phyloP scores from a whole-genome alignment of 2,329 filamentous ascomycete species.

The Eurotiales sp. region DNA sequence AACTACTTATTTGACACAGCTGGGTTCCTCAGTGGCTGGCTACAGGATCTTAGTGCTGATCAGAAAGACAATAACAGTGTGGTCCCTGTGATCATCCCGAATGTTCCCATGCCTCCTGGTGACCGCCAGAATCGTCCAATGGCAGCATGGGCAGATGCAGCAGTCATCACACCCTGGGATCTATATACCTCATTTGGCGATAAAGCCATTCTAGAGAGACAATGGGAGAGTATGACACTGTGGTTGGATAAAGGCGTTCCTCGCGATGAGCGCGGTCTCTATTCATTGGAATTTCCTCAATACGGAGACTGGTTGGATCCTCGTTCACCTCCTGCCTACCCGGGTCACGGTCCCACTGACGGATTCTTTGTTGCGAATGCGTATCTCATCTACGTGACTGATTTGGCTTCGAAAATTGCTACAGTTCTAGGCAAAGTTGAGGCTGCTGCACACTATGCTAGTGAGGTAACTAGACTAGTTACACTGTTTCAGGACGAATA shows the following conservation, averaged over 20 bases:
- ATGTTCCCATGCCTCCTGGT: constrained; percentile 12
- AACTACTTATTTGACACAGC: constrained; percentile 53
- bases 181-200: constrained; percentile 34
- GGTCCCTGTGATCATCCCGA: constrained; percentile 31
- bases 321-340: constrained; percentile 27
- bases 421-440: neutral
- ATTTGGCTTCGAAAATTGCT: constrained; percentile 26
- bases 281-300: constrained; percentile 19
- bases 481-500: constrained; percentile 25
- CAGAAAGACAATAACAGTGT: constrained; percentile 26
- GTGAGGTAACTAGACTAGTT: constrained; percentile 14
- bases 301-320: constrained; percentile 40
- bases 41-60: constrained; percentile 44
- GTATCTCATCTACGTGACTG: constrained; percentile 31
- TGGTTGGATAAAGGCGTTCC: constrained; percentile 31
- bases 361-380: constrained; percentile 29
- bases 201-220: constrained; percentile 29
- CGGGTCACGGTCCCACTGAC: constrained; percentile 27
- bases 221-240: constrained; percentile 34
- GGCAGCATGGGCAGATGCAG: constrained; percentile 35
- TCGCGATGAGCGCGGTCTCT: constrained; percentile 15
- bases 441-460: neutral
- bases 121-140: constrained; percentile 4
- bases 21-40: constrained; percentile 51
- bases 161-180: constrained; percentile 30